Evolutionary conservation across 345 rosid species (phyloP), one percentile per base, ranked within the genome.

Genomic region (Aegle marmelos): DNA sequence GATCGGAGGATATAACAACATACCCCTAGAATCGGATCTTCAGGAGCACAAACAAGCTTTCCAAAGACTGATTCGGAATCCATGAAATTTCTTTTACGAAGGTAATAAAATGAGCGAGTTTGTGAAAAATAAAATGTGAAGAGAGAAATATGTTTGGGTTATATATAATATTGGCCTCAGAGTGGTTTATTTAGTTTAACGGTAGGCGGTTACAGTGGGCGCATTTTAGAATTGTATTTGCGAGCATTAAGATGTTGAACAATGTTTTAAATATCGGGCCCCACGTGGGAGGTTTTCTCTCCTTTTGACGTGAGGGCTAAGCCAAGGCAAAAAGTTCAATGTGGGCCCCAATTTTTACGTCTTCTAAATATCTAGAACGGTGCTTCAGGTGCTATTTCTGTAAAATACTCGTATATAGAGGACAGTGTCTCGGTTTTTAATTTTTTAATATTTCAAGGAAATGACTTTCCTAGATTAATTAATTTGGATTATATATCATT

Each of bases 1-100:
- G 24, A 17, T 48, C 28, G 21, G 69, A 48, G 54, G 6, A 25
- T 10, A 54, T 9, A 45, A 45, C 13, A 45, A 11, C 62, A 62
- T 85, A 90, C 94, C 80, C 93, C 93, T 30, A 90, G 88, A 76
- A 90, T 90, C 41, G 93, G 89, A 86, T 90, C 94, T 77, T 90
- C 92, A 24, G 91, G 92, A 76, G 92, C 94, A 54, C 84, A 86
- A 71, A 53, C 83, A 50, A 90, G 59, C 61, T 66, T 69, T 27
- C 79, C 78, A 82, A 90, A 90, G 22, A 90, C 88, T 36, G 94
- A 90, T 4, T 87, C 78, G 2, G 72, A 64, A 64, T 64, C 88
- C 85, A 88, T 86, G 25, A 74, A 63, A 10, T 34, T 36, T 14
- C 10, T 45, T 45, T 11, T 9, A 11, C 11, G 50, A 34, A 76